Conservation (phyloP, 345 rosid genomes). For the Isatis tinctoria region DNA sequence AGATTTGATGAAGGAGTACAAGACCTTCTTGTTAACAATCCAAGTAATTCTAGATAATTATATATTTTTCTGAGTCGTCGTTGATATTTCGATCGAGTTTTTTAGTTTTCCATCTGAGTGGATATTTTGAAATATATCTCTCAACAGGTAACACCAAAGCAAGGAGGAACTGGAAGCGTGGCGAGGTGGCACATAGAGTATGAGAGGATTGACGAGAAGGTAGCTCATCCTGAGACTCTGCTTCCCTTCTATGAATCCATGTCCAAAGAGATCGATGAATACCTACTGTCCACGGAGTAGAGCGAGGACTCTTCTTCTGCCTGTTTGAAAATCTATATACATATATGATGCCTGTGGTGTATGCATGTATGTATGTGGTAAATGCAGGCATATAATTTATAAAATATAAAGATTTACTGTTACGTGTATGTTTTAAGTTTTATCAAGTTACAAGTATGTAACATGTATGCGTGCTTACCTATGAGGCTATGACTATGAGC, state of each 20-base stretch:
- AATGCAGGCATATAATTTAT: background rate
- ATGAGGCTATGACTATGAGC: no score
- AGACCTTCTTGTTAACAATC: constrained; percentile 3
- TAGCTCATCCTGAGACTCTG: constrained; percentile 8
- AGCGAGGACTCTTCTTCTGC: background rate
- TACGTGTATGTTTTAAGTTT: background rate
- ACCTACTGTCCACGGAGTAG: background rate
- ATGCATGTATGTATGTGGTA: background rate
- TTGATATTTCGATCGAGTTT: background rate
- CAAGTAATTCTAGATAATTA: background rate
- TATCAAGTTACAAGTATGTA: background rate
- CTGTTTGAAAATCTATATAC: background rate
- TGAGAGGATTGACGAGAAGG: constrained; percentile 8
- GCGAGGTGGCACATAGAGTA: constrained; percentile 14
- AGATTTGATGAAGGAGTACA: constrained; percentile 15
- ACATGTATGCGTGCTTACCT: background rate
- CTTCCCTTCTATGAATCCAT: background rate
- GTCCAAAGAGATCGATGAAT: constrained; percentile 15
- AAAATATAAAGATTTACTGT: background rate
- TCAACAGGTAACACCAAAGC: background rate
- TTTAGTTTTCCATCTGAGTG: background rate
- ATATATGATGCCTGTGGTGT: background rate
- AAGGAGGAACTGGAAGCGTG: constrained; percentile 7
- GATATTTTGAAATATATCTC: background rate
- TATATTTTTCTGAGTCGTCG: background rate